Base-by-base conservation (phyloP, 139 green algal genomes). In the Chloropicon primus region DNA sequence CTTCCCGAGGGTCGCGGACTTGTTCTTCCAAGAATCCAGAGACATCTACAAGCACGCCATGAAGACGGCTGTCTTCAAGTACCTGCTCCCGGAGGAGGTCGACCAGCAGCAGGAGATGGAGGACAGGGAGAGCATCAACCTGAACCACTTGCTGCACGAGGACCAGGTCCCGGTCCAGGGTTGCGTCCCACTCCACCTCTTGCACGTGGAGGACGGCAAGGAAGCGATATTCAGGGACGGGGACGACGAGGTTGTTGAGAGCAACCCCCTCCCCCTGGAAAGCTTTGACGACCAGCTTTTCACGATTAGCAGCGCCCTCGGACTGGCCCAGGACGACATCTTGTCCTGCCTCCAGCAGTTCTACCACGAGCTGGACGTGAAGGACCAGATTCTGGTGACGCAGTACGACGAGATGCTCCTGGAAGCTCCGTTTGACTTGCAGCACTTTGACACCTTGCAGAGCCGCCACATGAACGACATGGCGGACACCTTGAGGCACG, bases 31-130 rank as follows among this genome's bases (percentile, higher is more conserved):
- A 2, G 79, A 75, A 1, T 73, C 74, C 22, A 41, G 54, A 17
- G 28, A 81, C 21, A 77, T 86, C 71, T 93, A 88, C 82, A 74
- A 83, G 73, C 83, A 81, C 74, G 86, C 89, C 2, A 87, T 93
- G 21, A 91, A 90, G 74, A 73, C 81, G 17, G 82, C 82, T 27
- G 87, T 93, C 26, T 83, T 92, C 24, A 78, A 84, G 76, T 90
- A 91, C 75, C 41, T 27, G 0, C 76, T 82, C 21, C 73, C 81
- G 5, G 85, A 85, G 17, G 81, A 80, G 1, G 21, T 53, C 1
- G 17, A 28, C 23, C 80, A 82, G 28, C 83, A 86, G 76, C 72
- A 89, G 29, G 53, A 80, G 22, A 85, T 85, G 17, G 81, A 85
- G 23, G 83, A 87, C 71, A 80, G 91, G 24, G 81, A 89, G 78